Conservation (phyloP, 805 yeast species). For the Sugiyamaella floridensis region DNA sequence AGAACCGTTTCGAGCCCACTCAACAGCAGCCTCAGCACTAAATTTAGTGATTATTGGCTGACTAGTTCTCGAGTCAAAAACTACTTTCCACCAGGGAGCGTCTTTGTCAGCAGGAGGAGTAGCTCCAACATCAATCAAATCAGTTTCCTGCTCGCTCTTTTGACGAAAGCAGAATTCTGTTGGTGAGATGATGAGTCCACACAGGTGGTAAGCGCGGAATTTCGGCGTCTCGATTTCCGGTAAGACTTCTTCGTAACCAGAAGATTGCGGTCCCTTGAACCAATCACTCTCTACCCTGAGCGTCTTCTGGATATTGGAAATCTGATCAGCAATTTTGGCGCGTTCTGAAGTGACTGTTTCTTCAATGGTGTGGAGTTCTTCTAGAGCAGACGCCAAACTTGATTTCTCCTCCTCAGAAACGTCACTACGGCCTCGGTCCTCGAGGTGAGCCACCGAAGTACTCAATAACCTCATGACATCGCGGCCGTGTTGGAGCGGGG, state of each 20-base stretch:
- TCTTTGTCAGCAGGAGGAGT: not conserved
- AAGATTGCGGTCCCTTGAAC: constrained; percentile 10
- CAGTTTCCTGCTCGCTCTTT: constrained; percentile 2
- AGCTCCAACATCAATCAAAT: constrained; percentile 13
- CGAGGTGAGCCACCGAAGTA: constrained; percentile 9
- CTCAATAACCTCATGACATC: constrained; percentile 16
- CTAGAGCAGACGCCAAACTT: constrained; percentile 6
- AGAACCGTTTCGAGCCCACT: constrained; percentile 16
- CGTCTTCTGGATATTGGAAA: not conserved
- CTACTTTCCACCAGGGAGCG: constrained; percentile 14
- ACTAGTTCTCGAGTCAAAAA: not conserved
- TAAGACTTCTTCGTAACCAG: constrained; percentile 7
- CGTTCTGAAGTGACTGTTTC: not conserved
- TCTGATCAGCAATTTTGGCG: not conserved
- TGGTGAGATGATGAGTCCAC: constrained; percentile 18
- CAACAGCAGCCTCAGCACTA: constrained; percentile 13
- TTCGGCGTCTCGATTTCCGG: constrained; percentile 11
- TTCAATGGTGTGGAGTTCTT: constrained; percentile 9
- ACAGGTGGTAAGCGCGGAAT: constrained; percentile 15
- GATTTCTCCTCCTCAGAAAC: not conserved
- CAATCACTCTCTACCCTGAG: not conserved
- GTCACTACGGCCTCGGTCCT: not conserved
- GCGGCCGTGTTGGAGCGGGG: constrained; percentile 12
- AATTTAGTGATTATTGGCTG: not conserved
- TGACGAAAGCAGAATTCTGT: constrained; percentile 17